phyloP scores from a whole-genome alignment of 2,329 filamentous ascomycete genomes.

The Colletotrichum lupini region DNA sequence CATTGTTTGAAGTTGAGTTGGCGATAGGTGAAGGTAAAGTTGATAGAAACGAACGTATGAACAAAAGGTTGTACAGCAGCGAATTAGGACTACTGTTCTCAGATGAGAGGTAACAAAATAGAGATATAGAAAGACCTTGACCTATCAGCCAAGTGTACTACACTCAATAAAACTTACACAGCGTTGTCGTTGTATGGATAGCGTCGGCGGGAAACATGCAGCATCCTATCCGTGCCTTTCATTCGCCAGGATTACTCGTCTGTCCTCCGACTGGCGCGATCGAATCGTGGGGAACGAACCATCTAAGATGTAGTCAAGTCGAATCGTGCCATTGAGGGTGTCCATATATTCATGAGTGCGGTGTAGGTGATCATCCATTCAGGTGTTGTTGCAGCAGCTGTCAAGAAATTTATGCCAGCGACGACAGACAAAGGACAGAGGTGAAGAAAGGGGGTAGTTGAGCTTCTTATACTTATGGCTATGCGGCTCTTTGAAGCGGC shows the following conservation, averaged over 20 bases:
- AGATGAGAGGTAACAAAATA: neutral
- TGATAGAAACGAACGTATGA: neutral
- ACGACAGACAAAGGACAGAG: neutral
- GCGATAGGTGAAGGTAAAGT: neutral
- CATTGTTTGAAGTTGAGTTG: neutral
- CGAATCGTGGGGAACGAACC: neutral
- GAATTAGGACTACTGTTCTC: neutral
- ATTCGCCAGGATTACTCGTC: neutral
- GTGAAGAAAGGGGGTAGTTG: neutral
- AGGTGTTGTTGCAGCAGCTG: neutral
- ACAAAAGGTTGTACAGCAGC: neutral
- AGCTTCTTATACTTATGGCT: neutral
- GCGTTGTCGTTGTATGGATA: neutral
- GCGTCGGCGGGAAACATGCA: neutral
- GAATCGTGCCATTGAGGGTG: neutral
- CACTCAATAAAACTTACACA: neutral
- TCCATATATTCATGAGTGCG: neutral
- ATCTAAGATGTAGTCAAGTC: neutral
- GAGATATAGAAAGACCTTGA: neutral
- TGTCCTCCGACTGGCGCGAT: neutral
- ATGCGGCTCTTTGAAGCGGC: neutral
- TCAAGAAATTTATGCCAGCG: neutral
- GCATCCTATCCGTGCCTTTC: neutral
- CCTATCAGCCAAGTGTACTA: neutral
- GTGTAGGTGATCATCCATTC: neutral